Evolutionary conservation across 805 yeast genomes (phyloP), one percentile per base, ranked within the genome.

Genomic region (Teunomyces pallodes): DNA sequence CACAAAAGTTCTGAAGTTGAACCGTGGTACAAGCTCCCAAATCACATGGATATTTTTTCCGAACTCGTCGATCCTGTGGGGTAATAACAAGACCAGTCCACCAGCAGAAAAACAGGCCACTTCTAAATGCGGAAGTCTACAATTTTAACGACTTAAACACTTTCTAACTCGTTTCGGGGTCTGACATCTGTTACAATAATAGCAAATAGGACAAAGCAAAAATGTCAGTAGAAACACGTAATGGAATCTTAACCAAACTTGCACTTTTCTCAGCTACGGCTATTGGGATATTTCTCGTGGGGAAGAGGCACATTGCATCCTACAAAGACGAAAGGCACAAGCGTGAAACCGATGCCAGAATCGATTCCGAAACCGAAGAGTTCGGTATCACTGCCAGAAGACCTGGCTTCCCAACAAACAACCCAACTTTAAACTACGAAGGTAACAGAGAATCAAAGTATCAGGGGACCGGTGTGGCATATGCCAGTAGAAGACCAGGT

Each of bases 391-490:
- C 50, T 3, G 48, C 79, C 1, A 63, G 70, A 9, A 75, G 75
- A 53, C 87, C 86, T 1, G 87, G 87, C 1, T 75, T 81, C 46
- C 85, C 85, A 3, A 46, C 50, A 13, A 56, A 62, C 46, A 61
- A 65, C 45, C 69, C 71, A 5, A 56, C 57, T 9, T 60, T 65
- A 9, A 66, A 62, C 40, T 61, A 67, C 12, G 69, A 67, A 1
- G 68, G 65, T 17, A 57, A 65, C 39, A 68, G 90, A 51, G 81
- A 82, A 52, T 80, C 85, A 46, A 82, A 78, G 56, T 87, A 76
- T 58, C 87, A 84, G 55, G 92, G 90, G 4, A 74, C 85, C 0
- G 88, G 89, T 0, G 69, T 70, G 46, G 78, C 87, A 42, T 83
- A 83, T 47, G 62, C 69, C 33, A 70, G 82, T n/a, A 73, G 87